Evolutionary conservation across 768 basidiomycete species (phyloP), one percentile per base, ranked within the genome.

Genomic region (Auriscalpium microsporum): DNA sequence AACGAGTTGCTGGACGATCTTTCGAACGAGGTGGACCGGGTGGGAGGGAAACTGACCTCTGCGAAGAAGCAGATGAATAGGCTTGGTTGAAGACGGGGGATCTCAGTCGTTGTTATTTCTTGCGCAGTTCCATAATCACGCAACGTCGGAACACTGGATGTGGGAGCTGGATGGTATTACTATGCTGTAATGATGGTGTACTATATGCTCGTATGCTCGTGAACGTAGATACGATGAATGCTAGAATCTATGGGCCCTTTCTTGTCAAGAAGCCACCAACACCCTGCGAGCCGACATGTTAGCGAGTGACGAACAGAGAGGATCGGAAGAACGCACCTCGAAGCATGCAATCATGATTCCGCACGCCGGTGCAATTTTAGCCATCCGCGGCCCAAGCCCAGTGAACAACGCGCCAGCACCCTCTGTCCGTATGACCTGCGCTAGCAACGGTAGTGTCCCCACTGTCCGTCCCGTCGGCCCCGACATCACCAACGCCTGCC

Each of bases 271-370:
- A 66, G 58, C 69, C 75, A 50, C 83, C 85, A 54, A 87, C 72
- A 48, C 86, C 83, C 85, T 87, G 54, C 14, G 53, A 28, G 13
- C 54, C 56, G 4, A 17, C 10, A 52, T 68, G 61, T 11, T 55
- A 28, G 23, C 36, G 37, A 69, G 55, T 7, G 48, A 47, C 42
- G 10, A 21, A 28, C 37, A 55, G 11, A 54, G 23, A 21, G 36
- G 55, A 51, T 2, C 28, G 28, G 52, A 40, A 17, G 21, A 45
- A 19, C 71, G 34, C 62, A 84, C 94, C 82, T 98, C 94, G 67
- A 87, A 98, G 68, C 87, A 94, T 54, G 90, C 83, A 67, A 97
- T 96, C 95, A 98, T 97, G 61, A 99, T 87, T 21, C 95, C 95
- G 70, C 96, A 99, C 44, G 95, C 96, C 40, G 96, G 96, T 10